These are phyloP conservation scores for Hypocreales sp. DNA, from an alignment of 2,329 filamentous ascomycete genomes.

Conservation along the genomic window DNA sequence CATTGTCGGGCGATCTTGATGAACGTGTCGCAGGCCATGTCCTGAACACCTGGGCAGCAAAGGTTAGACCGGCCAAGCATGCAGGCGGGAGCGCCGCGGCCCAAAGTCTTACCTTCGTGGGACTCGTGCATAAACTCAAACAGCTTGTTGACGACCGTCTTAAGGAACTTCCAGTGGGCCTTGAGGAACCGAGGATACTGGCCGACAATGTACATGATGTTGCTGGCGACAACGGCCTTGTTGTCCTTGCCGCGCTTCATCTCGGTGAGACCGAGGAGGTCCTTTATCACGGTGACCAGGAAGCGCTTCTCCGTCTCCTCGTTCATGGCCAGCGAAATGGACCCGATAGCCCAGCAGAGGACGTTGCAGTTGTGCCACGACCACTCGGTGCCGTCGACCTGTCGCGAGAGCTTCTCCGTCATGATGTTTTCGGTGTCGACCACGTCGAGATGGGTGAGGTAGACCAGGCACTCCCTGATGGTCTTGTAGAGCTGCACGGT, in stretches of 20 bases:
- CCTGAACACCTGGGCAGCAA: slow-evolving; percentile 61
- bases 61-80: too few relatives aligned
- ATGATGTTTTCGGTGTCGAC: slow-evolving; percentile 97
- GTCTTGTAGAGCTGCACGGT: slow-evolving; percentile 99
- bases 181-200: slow-evolving; percentile 97
- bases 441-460: slow-evolving; percentile 92
- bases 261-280: slow-evolving; percentile 87
- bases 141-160: slow-evolving; percentile 98
- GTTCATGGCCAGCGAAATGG: slow-evolving; percentile 97
- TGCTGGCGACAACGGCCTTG: slow-evolving; percentile 96
- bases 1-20: slow-evolving; percentile 99
- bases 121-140: slow-evolving; percentile 99
- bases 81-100: too few relatives aligned
- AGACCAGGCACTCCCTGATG: slow-evolving; percentile 90
- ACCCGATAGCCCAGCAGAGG: slow-evolving; percentile 97
- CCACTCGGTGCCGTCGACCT: slow-evolving; percentile 93
- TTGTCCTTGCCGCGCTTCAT: slow-evolving; percentile 99
- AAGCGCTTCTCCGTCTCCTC: slow-evolving; percentile 98
- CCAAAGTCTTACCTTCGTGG: slow-evolving; percentile 75
- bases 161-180: slow-evolving; percentile 98
- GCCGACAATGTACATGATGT: slow-evolving; percentile 99
- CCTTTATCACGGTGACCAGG: slow-evolving; percentile 96
- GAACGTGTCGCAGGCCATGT: slow-evolving; percentile 99
- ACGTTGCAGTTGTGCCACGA: slow-evolving; percentile 99
- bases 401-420: slow-evolving; percentile 92